phyloP scores from a whole-genome alignment of 2,329 filamentous ascomycete genomes.

The Botrytis paeoniae region DNA sequence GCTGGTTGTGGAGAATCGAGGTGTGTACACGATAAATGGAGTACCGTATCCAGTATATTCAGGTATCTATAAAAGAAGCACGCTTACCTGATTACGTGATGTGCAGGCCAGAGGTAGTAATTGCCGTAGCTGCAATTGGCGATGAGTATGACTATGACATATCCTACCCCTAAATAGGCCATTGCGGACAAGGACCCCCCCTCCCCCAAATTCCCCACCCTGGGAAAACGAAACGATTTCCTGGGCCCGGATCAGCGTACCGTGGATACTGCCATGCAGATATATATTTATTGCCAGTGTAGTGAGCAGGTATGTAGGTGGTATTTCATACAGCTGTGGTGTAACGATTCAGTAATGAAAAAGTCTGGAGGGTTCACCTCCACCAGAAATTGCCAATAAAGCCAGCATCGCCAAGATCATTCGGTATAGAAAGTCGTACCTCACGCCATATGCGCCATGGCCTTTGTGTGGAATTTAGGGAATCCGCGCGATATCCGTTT shows the following conservation, averaged over 20 bases:
- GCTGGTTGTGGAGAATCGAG: background rate
- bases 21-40: background rate
- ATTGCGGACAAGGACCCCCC: background rate
- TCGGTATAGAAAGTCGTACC: background rate
- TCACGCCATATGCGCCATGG: background rate
- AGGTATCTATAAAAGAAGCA: background rate
- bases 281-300: background rate
- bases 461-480: background rate
- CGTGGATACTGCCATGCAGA: background rate
- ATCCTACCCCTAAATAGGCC: background rate
- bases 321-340: background rate
- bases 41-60: background rate
- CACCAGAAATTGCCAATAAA: background rate
- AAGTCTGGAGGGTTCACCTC: background rate
- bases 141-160: background rate
- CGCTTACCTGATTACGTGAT: background rate
- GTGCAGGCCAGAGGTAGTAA: background rate
- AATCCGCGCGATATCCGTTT: background rate
- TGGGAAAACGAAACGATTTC: background rate
- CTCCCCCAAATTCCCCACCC: background rate
- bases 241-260: slow-evolving; percentile 2
- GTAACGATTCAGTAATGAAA: background rate
- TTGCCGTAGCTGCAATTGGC: background rate
- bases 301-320: background rate
- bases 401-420: background rate